A percentile compares a stretch with the other conserved stretches of the same genome.
Evolutionary conservation across 2,329 filamentous ascomycete species (phyloP).

Genomic region (Aspergillus quadrilineatus): DNA sequence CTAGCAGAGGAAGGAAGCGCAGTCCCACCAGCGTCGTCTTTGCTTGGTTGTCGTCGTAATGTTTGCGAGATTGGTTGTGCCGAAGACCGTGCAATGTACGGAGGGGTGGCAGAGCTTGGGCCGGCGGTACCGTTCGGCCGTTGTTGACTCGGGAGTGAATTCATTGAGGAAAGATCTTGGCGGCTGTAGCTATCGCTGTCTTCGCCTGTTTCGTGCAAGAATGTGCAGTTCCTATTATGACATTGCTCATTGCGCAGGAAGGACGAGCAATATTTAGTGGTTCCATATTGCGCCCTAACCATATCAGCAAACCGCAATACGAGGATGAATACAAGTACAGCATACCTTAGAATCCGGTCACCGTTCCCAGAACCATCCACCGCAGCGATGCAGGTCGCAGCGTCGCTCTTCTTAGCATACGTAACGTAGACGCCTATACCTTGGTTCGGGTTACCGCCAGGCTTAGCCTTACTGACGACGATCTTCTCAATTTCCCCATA

Average conservation of each 20-base stretch:
- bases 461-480: slow-evolving; percentile 94
- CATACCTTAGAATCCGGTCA: slow-evolving; percentile 77
- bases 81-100: slow-evolving; percentile 47
- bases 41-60: slow-evolving; percentile 75
- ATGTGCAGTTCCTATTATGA: slow-evolving; percentile 96
- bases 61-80: slow-evolving; percentile 54
- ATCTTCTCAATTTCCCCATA: slow-evolving; percentile 99
- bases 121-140: slow-evolving; percentile 45
- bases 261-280: slow-evolving; percentile 97
- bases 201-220: slow-evolving; percentile 95
- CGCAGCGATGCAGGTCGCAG: slow-evolving; percentile 81
- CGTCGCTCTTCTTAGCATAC: slow-evolving; percentile 88
- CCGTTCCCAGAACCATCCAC: slow-evolving; percentile 92
- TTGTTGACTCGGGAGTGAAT: slow-evolving; percentile 73
- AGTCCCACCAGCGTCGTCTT: slow-evolving; percentile 71
- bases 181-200: slow-evolving; percentile 95
- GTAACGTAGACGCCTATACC: slow-evolving; percentile 98
- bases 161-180: slow-evolving; percentile 92
- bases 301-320: slow-evolving; percentile 5
- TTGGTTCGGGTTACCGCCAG: slow-evolving; percentile 66
- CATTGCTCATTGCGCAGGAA: slow-evolving; percentile 93
- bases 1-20: slow-evolving; percentile 91
- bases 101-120: slow-evolving; percentile 32
- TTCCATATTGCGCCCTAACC: slow-evolving; percentile 71
- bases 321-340: slow-evolving; percentile 29